Percentiles rank a stretch among this genome's conserved stretches.
Conservation (phyloP, 2,329 filamentous ascomycete species). For the Geosmithia putterillii region DNA sequence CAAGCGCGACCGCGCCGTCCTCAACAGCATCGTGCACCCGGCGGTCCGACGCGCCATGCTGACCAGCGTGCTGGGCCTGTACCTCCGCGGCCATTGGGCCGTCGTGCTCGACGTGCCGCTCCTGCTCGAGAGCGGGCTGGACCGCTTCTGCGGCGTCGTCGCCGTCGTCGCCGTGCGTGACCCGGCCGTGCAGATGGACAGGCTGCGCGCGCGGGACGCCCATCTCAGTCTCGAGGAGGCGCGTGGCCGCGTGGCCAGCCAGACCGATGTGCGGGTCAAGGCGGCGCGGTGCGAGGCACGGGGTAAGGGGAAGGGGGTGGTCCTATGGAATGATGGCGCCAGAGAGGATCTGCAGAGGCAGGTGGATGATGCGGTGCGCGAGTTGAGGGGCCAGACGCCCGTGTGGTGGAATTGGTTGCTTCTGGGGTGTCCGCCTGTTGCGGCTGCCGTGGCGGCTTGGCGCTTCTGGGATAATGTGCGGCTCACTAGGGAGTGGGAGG, state of each 20-base stretch:
- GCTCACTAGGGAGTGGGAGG: constrained; percentile 60
- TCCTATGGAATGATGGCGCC: constrained; percentile 83
- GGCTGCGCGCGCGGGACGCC: constrained; percentile 62
- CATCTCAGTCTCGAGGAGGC: constrained; percentile 80
- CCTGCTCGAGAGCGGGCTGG: constrained; percentile 79
- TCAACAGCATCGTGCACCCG: constrained; percentile 89
- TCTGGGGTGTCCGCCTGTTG: constrained; percentile 62
- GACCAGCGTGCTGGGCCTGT: constrained; percentile 57
- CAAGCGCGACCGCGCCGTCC: constrained; percentile 56
- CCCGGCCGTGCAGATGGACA: constrained; percentile 67
- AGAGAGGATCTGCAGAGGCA: constrained; percentile 56
- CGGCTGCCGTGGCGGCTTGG: constrained; percentile 55
- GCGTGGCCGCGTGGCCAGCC: constrained; percentile 71
- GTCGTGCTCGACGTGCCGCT: constrained; percentile 88
- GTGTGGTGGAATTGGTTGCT: constrained; percentile 74
- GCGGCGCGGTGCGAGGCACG: constrained; percentile 60
- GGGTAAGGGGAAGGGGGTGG: constrained; percentile 53
- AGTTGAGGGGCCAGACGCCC: constrained; percentile 52
- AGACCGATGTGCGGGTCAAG: constrained; percentile 78
- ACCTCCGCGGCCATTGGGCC: constrained; percentile 69
- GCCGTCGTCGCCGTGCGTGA: constrained; percentile 79
- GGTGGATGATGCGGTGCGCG: constrained; percentile 52
- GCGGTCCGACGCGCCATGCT: constrained; percentile 79
- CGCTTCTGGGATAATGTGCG: constrained; percentile 59
- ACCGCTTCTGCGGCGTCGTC: constrained; percentile 73